Evolutionary conservation across 2,329 filamentous ascomycete species (phyloP).

Genomic region (Bipolaris victoriae): DNA sequence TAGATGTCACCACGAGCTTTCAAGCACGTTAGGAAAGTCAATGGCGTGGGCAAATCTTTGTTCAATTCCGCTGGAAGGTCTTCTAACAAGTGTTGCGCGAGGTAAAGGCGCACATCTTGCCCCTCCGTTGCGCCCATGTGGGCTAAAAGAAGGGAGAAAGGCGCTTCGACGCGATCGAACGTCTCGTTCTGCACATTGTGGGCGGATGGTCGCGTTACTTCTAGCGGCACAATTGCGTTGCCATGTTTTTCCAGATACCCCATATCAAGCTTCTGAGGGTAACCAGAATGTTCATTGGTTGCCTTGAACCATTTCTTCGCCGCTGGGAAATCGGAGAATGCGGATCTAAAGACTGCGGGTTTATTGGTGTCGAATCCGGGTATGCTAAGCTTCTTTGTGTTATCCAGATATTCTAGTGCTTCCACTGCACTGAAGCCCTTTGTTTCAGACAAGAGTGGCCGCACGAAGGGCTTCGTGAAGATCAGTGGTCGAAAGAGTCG

Average conservation of each 20-base stretch:
- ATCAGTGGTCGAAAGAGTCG: not conserved
- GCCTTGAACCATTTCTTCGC: constrained; percentile 41
- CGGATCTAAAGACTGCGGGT: constrained; percentile 32
- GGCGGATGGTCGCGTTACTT: constrained; percentile 55
- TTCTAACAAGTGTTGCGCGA: constrained; percentile 78
- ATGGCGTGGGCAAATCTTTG: constrained; percentile 71
- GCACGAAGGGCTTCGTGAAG: not conserved
- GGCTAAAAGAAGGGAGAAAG: constrained; percentile 69
- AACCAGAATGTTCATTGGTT: not conserved
- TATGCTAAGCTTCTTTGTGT: constrained; percentile 14
- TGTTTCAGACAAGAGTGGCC: not conserved
- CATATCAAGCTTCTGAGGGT: constrained; percentile 27
- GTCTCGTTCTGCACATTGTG: constrained; percentile 38
- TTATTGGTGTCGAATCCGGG: constrained; percentile 23
- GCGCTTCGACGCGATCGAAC: constrained; percentile 66
- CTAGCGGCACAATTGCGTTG: constrained; percentile 63
- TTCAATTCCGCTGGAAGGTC: constrained; percentile 69
- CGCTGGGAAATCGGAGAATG: constrained; percentile 35
- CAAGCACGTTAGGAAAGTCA: constrained; percentile 61
- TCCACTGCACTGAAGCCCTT: not conserved
- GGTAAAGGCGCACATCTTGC: constrained; percentile 66
- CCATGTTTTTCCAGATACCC: constrained; percentile 50
- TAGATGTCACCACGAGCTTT: constrained; percentile 83
- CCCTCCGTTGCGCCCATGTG: constrained; percentile 51
- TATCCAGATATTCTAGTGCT: constrained; percentile 8